Evolutionary conservation across 163 green algal genomes (phyloP).

Genomic region (Chloroidium sp.): DNA sequence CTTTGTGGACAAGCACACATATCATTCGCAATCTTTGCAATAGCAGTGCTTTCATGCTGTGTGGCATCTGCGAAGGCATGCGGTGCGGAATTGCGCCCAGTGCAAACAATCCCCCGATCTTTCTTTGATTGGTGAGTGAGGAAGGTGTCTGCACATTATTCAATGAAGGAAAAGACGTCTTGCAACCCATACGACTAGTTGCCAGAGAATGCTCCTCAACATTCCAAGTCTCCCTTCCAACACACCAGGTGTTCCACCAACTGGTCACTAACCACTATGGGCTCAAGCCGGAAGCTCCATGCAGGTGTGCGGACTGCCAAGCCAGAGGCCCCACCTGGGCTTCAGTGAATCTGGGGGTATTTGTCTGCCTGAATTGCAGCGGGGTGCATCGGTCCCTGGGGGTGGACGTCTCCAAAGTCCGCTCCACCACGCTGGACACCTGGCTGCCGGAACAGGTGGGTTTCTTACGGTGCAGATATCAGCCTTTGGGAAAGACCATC

Average conservation of each 20-base stretch:
- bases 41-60: neutral
- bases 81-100: too few species aligned
- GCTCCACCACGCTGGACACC: constrained; percentile 93
- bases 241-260: neutral
- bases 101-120: too few species aligned
- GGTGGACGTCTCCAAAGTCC: constrained; percentile 90
- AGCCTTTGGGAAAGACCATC: too few species aligned
- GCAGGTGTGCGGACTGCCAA: constrained; percentile 71
- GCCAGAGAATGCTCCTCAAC: too few species aligned
- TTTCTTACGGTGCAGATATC: too few species aligned
- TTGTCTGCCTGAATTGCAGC: constrained; percentile 93
- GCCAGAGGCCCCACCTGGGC: constrained; percentile 80
- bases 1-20: neutral
- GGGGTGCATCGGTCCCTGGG: constrained; percentile 65
- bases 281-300: neutral
- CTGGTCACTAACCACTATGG: neutral
- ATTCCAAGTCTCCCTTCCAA: too few species aligned
- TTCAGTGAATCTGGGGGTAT: constrained; percentile 89
- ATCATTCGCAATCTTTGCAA: neutral
- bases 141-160: neutral
- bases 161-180: neutral
- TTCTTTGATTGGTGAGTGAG: too few species aligned
- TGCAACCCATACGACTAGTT: too few species aligned
- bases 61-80: neutral
- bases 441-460: constrained; percentile 86